phyloP scores from a whole-genome alignment of 2,329 filamentous ascomycete species.

The Penicillium brasilianum region DNA sequence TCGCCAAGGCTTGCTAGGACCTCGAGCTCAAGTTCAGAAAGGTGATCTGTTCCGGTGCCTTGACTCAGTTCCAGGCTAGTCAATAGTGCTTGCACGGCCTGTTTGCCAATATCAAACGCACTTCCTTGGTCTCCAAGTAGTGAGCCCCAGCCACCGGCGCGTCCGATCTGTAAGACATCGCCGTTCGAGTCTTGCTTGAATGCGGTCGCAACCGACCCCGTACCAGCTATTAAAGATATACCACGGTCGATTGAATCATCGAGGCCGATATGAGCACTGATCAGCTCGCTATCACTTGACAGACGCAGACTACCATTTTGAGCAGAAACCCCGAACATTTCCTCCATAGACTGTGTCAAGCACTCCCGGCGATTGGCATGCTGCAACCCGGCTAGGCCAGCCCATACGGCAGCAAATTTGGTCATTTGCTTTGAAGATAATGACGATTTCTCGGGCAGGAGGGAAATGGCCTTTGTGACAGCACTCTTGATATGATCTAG shows the following conservation, averaged over 20 bases:
- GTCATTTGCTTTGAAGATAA: neutral
- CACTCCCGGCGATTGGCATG: neutral
- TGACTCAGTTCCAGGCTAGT: conserved; percentile 1
- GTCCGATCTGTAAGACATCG: neutral
- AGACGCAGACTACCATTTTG: neutral
- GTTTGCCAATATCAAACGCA: conserved; percentile 5
- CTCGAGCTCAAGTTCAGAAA: neutral
- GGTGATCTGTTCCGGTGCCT: neutral
- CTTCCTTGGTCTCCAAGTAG: conserved; percentile 2
- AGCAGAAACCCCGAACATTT: neutral
- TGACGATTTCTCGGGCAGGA: neutral
- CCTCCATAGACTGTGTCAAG: neutral
- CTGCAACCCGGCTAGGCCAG: conserved; percentile 1
- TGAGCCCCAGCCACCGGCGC: conserved; percentile 1
- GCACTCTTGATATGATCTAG: neutral
- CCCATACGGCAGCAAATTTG: neutral
- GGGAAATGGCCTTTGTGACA: neutral
- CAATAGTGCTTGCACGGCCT: neutral
- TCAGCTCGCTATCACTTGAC: neutral
- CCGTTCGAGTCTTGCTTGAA: neutral
- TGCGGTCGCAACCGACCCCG: neutral
- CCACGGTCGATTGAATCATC: neutral
- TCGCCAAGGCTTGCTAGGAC: neutral
- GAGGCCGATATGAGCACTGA: neutral
- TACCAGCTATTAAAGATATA: neutral